Conservation (phyloP, 257 asterid species). For the Asclepias syriaca region DNA sequence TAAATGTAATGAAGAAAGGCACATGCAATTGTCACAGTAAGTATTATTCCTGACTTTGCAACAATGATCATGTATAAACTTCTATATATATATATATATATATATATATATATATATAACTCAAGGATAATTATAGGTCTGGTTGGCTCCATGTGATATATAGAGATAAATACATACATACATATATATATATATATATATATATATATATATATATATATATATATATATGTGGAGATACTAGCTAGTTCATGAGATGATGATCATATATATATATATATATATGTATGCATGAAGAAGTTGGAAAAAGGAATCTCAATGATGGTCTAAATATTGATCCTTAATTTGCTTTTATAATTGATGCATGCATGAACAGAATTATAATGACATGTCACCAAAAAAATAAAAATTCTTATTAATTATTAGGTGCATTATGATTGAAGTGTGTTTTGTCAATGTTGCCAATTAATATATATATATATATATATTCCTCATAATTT, state of each 20-base stretch:
- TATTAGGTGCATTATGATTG: neutral
- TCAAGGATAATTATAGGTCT: neutral
- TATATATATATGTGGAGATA: neutral
- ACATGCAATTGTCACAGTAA: neutral
- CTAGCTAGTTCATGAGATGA: neutral
- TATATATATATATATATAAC: neutral
- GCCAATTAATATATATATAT: neutral
- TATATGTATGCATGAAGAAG: neutral
- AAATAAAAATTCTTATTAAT: no score
- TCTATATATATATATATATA: no score
- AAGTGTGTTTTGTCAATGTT: neutral
- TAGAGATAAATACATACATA: no score
- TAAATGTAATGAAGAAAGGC: neutral
- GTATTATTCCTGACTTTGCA: constrained; percentile 6
- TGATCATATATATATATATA: neutral
- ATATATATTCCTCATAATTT: no score
- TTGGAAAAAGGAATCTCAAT: neutral
- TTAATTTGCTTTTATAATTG: neutral
- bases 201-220: no score
- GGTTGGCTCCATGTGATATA: constrained; percentile 4
- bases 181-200: no score
- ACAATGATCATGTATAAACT: constrained; percentile 1
- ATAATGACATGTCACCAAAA: neutral
- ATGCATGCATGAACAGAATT: constrained; percentile 2
- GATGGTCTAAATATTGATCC: neutral